phyloP scores from a whole-genome alignment of 2,329 filamentous ascomycete genomes.

The Colletotrichum chrysophilum region DNA sequence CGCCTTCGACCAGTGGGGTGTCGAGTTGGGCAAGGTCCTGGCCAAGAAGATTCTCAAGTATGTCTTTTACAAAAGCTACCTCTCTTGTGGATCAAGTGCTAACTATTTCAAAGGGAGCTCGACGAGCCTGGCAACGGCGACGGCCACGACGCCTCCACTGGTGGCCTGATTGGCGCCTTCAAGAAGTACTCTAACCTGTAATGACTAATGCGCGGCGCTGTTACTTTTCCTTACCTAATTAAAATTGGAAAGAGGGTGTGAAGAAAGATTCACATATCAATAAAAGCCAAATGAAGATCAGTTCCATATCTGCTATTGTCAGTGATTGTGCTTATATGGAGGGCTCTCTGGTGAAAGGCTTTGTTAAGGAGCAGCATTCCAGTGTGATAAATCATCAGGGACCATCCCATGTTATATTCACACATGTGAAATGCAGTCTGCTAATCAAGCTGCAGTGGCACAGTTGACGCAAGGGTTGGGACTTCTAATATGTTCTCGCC shows the following conservation, averaged over 20 bases:
- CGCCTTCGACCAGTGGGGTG: slow-evolving; percentile 99
- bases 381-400: neutral
- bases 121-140: slow-evolving; percentile 75
- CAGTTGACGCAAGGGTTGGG: fast-evolving
- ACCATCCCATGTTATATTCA: neutral
- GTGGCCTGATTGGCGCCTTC: slow-evolving; percentile 88
- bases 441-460: neutral
- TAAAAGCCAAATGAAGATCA: neutral
- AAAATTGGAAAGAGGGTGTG: slow-evolving; percentile 10
- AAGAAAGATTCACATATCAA: neutral
- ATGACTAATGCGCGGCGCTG: slow-evolving; percentile 26
- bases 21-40: slow-evolving; percentile 94
- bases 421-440: neutral
- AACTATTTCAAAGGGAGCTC: slow-evolving; percentile 65
- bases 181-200: slow-evolving; percentile 72
- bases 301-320: neutral
- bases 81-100: neutral
- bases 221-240: slow-evolving; percentile 3
- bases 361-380: neutral
- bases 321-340: neutral
- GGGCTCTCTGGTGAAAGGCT: neutral
- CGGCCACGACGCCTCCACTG: slow-evolving; percentile 86
- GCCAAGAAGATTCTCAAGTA: slow-evolving; percentile 83
- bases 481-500: fast-evolving
- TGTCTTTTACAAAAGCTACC: neutral